Evolutionary conservation across 306 rosid genomes (phyloP).

Genomic region (Malus sieversii): DNA sequence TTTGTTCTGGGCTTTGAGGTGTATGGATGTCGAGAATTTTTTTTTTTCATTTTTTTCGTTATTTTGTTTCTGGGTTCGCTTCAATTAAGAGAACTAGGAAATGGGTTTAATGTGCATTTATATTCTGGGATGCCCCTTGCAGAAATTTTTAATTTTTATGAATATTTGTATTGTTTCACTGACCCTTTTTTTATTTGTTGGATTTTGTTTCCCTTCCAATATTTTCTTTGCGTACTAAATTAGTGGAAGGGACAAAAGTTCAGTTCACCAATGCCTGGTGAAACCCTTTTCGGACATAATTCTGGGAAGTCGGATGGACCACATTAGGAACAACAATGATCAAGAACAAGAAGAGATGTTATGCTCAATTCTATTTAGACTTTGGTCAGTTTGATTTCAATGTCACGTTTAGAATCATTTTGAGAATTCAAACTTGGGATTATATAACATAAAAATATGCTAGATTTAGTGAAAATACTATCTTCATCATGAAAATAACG

Average conservation of each 20-base stretch:
- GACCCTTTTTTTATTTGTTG: not conserved
- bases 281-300: not conserved
- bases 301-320: not conserved
- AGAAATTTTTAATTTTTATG: no score
- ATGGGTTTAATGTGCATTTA: not conserved
- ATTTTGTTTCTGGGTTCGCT: not conserved
- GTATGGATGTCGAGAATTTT: not conserved
- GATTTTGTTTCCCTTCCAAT: not conserved
- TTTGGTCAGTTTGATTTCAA: slow-evolving; percentile 74
- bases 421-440: no score
- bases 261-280: not conserved
- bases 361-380: slow-evolving; percentile 69
- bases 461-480: no score
- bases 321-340: slow-evolving; percentile 26
- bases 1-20: not conserved
- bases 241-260: not conserved
- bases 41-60: no score
- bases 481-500: no score
- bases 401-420: not conserved
- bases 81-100: not conserved
- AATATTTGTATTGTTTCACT: not conserved
- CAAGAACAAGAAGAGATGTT: slow-evolving; percentile 76
- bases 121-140: not conserved
- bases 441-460: no score
- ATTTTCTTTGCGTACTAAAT: not conserved